These are phyloP conservation scores for Xerocomellus chrysenteron DNA, from an alignment of 768 basidiomycete genomes.

Conservation along the genomic window DNA sequence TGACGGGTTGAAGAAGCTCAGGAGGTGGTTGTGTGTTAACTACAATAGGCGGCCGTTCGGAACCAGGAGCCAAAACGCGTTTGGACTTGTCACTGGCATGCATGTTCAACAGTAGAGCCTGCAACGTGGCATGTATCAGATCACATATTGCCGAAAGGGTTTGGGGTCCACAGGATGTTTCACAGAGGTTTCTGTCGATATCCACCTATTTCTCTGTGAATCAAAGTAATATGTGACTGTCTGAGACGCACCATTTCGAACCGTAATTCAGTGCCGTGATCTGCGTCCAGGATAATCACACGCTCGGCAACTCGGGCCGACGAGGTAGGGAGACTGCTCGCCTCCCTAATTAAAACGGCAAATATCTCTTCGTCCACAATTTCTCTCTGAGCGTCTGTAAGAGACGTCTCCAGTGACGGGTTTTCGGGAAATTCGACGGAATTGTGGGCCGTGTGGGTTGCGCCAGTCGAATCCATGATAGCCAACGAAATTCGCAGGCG, in stretches of 20 bases:
- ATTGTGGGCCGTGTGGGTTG: conserved; percentile 38
- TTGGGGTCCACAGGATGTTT: conserved; percentile 10
- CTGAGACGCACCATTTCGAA: conserved; percentile 65
- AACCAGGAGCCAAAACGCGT: conserved; percentile 34
- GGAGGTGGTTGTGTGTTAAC: conserved; percentile 31
- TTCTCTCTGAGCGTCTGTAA: conserved; percentile 66
- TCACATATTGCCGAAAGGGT: conserved; percentile 48
- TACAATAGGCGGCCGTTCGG: conserved; percentile 25
- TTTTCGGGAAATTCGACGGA: conserved; percentile 30
- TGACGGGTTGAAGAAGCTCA: conserved; percentile 66
- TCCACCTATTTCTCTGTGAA: conserved; percentile 35
- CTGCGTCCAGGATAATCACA: conserved; percentile 73
- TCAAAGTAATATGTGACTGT: neutral
- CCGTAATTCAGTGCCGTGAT: conserved; percentile 62
- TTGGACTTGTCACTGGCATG: conserved; percentile 50
- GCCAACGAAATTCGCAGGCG: conserved; percentile 62
- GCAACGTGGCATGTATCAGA: conserved; percentile 64
- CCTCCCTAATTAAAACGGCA: conserved; percentile 67
- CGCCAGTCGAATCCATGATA: conserved; percentile 35
- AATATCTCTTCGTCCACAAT: conserved; percentile 83
- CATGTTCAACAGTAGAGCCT: conserved; percentile 60
- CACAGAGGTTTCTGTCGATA: conserved; percentile 17
- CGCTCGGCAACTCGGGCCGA: conserved; percentile 79
- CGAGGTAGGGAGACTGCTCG: conserved; percentile 72
- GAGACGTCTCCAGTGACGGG: conserved; percentile 46